These are phyloP conservation scores for Diaporthe citri DNA, from an alignment of 2,329 filamentous ascomycete genomes.

Conservation along the genomic window DNA sequence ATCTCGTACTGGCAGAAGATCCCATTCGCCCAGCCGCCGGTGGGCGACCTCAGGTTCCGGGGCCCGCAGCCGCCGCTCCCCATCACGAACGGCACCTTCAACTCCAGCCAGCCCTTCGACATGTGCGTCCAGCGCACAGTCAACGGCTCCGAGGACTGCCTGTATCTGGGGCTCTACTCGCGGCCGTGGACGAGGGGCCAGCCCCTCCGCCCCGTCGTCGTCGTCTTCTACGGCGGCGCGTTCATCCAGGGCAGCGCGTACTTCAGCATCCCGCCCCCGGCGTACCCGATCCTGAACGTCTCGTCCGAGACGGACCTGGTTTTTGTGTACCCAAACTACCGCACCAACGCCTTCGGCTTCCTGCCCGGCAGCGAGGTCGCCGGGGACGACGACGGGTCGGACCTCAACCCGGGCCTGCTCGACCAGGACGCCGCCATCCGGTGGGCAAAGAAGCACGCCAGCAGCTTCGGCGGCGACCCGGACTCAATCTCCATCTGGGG, in stretches of 20 bases:
- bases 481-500: constrained; percentile 64
- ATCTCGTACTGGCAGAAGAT: constrained; percentile 72
- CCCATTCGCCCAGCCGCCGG: constrained; percentile 70
- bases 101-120: constrained; percentile 67
- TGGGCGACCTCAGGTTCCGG: constrained; percentile 70
- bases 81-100: constrained; percentile 63
- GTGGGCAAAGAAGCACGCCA: constrained; percentile 63
- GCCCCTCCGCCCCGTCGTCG: constrained; percentile 67
- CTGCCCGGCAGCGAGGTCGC: constrained; percentile 62
- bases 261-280: constrained; percentile 67
- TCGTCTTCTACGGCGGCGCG: constrained; percentile 72
- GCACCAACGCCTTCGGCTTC: constrained; percentile 69
- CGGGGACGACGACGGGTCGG: constrained; percentile 54
- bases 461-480: constrained; percentile 62
- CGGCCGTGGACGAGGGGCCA: constrained; percentile 63
- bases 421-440: constrained; percentile 63
- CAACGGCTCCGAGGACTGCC: constrained; percentile 70
- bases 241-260: constrained; percentile 70
- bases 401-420: constrained; percentile 64
- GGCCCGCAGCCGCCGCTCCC: constrained; percentile 67
- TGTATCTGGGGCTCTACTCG: constrained; percentile 71
- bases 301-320: constrained; percentile 62
- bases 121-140: constrained; percentile 71
- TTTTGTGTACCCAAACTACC: constrained; percentile 63
- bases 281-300: constrained; percentile 70